These are phyloP conservation scores for Vaccinium myrtillus DNA, from an alignment of 148 eudicot genomes.

Conservation along the genomic window DNA sequence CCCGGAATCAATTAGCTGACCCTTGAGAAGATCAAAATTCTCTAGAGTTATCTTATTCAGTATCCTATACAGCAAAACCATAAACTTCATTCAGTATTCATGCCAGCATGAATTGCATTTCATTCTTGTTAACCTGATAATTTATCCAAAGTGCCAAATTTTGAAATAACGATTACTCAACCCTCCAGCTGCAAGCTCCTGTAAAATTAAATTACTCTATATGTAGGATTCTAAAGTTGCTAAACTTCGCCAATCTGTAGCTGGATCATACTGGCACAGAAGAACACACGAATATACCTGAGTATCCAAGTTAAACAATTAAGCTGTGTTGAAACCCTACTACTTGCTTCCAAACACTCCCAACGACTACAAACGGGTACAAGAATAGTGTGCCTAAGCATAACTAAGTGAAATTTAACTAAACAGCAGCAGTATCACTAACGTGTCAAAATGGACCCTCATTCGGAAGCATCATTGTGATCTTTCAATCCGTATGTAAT, in stretches of 20 bases:
- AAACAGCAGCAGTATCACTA: too few relatives aligned
- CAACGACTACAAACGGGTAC: too few relatives aligned
- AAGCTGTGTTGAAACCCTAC: too few relatives aligned
- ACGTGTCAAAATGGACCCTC: too few relatives aligned
- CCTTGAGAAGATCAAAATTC: conserved; percentile 85
- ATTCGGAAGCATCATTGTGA: too few relatives aligned
- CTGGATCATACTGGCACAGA: not conserved
- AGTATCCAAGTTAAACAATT: too few relatives aligned
- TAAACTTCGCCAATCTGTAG: not conserved
- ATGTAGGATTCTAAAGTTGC: not conserved
- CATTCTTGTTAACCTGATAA: not conserved
- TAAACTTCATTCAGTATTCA: not conserved
- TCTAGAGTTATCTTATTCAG: conserved; percentile 92
- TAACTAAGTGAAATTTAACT: too few relatives aligned
- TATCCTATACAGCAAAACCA: conserved; percentile 47
- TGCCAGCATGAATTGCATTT: not conserved
- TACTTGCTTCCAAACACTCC: too few relatives aligned
- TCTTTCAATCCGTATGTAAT: too few relatives aligned
- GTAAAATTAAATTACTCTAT: not conserved
- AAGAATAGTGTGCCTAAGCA: too few relatives aligned
- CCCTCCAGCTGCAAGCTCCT: not conserved
- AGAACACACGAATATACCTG: too few relatives aligned
- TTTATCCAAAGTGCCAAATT: not conserved
- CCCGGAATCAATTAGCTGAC: conserved; percentile 76
- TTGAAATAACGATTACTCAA: not conserved